Percentiles rank a stretch among this genome's conserved stretches.
Evolutionary conservation across 2,329 filamentous ascomycete species (phyloP).

Genomic region (Leptoxyphium fumago): DNA sequence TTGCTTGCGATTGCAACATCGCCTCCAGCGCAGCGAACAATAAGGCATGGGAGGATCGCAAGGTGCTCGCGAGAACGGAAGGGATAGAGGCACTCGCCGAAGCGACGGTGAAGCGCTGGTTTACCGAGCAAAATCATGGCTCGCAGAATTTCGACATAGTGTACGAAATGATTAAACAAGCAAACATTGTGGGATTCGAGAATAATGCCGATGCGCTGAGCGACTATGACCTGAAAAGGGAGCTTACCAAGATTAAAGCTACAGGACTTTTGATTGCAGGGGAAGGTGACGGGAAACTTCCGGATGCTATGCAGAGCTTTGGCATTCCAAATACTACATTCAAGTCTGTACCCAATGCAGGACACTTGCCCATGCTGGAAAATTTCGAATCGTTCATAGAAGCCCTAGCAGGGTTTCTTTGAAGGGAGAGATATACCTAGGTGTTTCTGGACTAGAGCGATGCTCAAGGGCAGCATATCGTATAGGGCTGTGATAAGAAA

Average conservation of each 20-base stretch:
- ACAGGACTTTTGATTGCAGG: constrained; percentile 59
- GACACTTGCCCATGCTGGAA: constrained; percentile 77
- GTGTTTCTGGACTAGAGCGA: background rate
- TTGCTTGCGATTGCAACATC: constrained; percentile 68
- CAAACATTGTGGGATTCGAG: constrained; percentile 55
- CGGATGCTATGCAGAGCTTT: constrained; percentile 59
- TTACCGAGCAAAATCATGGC: constrained; percentile 46
- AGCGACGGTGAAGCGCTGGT: constrained; percentile 63
- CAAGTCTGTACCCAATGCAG: constrained; percentile 52
- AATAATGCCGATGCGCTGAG: constrained; percentile 56
- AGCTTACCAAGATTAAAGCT: constrained; percentile 39
- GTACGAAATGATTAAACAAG: constrained; percentile 52
- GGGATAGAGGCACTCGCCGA: constrained; percentile 42
- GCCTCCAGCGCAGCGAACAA: constrained; percentile 59
- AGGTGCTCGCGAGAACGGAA: constrained; percentile 38
- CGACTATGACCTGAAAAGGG: constrained; percentile 50
- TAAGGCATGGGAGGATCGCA: constrained; percentile 65
- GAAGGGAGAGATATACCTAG: constrained; percentile 1
- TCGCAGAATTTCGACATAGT: constrained; percentile 43
- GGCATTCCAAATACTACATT: constrained; percentile 43
- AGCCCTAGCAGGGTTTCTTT: constrained; percentile 45
- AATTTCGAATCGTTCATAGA: constrained; percentile 52
- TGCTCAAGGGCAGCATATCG: no score
- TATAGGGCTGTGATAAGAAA: no score
- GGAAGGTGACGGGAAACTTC: constrained; percentile 57